These are phyloP conservation scores for Saccharomyces hybrid DNA, from an alignment of 1,139 yeast species.

Conservation along the genomic window DNA sequence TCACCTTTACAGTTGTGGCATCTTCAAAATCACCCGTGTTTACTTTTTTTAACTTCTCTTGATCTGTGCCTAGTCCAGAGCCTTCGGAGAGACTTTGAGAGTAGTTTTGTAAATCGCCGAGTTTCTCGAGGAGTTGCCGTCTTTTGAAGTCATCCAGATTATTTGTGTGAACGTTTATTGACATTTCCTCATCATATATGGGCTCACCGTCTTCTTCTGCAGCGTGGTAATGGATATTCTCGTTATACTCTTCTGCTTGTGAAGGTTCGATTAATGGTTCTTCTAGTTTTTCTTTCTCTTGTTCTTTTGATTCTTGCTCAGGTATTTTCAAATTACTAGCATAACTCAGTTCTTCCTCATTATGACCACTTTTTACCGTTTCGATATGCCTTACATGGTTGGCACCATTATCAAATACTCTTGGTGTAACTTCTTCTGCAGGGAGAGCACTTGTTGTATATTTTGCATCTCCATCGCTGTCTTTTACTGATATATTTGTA, in stretches of 20 bases:
- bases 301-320: conserved; percentile 9
- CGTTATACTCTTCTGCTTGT: not conserved
- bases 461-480: not conserved
- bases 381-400: not conserved
- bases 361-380: not conserved
- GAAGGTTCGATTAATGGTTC: conserved; percentile 32
- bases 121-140: not conserved
- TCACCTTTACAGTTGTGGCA: not conserved
- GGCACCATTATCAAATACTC: not conserved
- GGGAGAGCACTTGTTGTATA: not conserved
- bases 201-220: not conserved
- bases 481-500: not conserved
- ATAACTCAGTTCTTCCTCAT: not conserved
- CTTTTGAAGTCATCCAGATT: not conserved
- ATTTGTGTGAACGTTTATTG: not conserved
- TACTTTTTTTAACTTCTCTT: not conserved
- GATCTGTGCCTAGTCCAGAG: not conserved
- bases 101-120: not conserved
- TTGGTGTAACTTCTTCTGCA: not conserved
- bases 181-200: not conserved
- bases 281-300: conserved; percentile 36
- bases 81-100: not conserved
- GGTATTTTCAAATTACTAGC: not conserved
- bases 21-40: not conserved
- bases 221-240: not conserved